These are phyloP conservation scores for Cucumis melo DNA, from an alignment of 306 rosid species.

Conservation along the genomic window DNA sequence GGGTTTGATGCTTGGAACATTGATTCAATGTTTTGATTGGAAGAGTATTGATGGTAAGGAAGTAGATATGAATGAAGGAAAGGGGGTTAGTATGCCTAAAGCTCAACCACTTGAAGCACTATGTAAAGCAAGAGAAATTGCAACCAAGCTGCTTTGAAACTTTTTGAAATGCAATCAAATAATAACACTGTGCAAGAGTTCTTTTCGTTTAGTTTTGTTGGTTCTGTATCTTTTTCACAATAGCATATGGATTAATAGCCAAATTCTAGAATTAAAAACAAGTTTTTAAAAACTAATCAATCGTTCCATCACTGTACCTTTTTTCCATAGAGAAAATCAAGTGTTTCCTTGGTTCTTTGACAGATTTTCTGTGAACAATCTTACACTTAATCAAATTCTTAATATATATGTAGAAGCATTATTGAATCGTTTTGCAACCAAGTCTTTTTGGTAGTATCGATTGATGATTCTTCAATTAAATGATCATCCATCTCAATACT, in stretches of 20 bases:
- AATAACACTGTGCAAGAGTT: too few relatives aligned
- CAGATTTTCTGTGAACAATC: not conserved
- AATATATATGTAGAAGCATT: not conserved
- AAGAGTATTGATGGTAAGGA: not conserved
- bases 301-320: too few relatives aligned
- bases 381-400: not conserved
- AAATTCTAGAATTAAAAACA: too few relatives aligned
- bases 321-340: too few relatives aligned
- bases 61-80: not conserved
- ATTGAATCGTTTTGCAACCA: not conserved
- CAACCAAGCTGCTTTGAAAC: not conserved
- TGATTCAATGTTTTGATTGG: not conserved
- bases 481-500: not conserved
- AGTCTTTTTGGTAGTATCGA: not conserved
- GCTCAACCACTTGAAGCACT: not conserved
- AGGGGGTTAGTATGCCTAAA: not conserved
- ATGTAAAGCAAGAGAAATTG: not conserved
- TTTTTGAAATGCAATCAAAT: too few relatives aligned
- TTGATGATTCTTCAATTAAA: not conserved
- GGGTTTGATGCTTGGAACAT: not conserved
- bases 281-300: too few relatives aligned
- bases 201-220: too few relatives aligned
- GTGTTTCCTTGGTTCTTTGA: too few relatives aligned
- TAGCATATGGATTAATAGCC: too few relatives aligned
- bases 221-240: too few relatives aligned